Evolutionary conservation across 495 filamentous ascomycete species (phyloP), one percentile per base, ranked within the genome.

Genomic region (Aspergillus olivimuriae): DNA sequence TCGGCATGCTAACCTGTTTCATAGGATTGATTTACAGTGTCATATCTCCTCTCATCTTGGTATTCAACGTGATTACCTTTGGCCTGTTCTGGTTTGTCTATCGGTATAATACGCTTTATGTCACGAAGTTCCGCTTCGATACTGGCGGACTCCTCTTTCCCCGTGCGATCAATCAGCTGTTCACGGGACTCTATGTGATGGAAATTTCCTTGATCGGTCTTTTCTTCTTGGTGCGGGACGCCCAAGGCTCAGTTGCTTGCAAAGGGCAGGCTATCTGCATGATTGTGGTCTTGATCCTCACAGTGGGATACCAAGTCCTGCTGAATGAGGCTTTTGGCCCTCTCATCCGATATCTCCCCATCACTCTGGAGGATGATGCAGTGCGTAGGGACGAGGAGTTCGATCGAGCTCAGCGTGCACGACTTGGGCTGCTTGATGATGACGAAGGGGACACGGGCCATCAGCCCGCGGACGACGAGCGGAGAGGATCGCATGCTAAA

Each of bases 21-120:
- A 9, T 34, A 80, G 76, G 86, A 8, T 64, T 98, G 47, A 89
- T 96, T 44, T 98, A 98, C 68, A 87, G 77, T 31, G 78, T 96
- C 39, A 83, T 97, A 26, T 81, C 91, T 2, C 92, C 92, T 5
- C 73, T 97, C 36, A 95, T 98, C 53, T 73, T 94, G 35, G 60
- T 98, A 33, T 97, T 98, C 70, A 91, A 92, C 47, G 82, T 95
- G 55, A 79, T 95, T 60, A 97, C 91, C 0, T 97, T 97, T 66
- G 78, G 81, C 47, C 72, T 98, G 2, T 89, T 98, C 59, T 98
- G 91, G 91, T 80, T 95, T 42, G 91, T 89, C 4, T 89, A 97
- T 63, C 85, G 91, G 17, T 97, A 98, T 65, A 92, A 91, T 57
- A 94, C 92, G 62, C 80, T 98, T 33, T 97, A 96, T 56, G 89